phyloP scores from a whole-genome alignment of 2,329 filamentous ascomycete species.

The Teratosphaeria destructans region DNA sequence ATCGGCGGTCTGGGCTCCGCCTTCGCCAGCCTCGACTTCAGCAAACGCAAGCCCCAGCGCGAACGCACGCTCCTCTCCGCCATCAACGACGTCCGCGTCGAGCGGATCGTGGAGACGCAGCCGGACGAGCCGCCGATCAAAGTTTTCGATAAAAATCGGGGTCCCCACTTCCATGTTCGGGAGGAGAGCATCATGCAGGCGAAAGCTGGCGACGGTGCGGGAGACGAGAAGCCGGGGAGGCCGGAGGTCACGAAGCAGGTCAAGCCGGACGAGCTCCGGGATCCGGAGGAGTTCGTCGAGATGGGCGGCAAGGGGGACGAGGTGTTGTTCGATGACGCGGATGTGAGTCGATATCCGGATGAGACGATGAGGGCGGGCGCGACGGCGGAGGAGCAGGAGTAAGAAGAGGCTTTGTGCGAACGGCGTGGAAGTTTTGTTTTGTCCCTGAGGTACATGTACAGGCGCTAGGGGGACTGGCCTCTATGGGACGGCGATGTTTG shows the following conservation, averaged over 20 bases:
- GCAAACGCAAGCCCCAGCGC: constrained; percentile 65
- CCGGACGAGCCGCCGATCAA: constrained; percentile 53
- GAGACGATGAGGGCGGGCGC: constrained; percentile 13
- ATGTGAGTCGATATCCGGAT: constrained; percentile 20
- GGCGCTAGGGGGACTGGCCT: not conserved
- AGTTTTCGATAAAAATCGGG: constrained; percentile 62
- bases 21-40: constrained; percentile 71
- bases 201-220: constrained; percentile 1
- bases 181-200: constrained; percentile 6
- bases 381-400: not conserved
- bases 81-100: constrained; percentile 63
- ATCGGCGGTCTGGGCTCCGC: constrained; percentile 88
- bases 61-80: constrained; percentile 78
- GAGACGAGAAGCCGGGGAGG: constrained; percentile 31
- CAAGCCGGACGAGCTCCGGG: constrained; percentile 56
- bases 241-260: constrained; percentile 41
- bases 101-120: constrained; percentile 47
- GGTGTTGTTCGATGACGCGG: constrained; percentile 55
- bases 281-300: constrained; percentile 66
- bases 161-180: constrained; percentile 27
- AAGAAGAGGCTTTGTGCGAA: not conserved
- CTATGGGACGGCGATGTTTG: too few relatives aligned
- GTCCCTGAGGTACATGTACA: too few relatives aligned
- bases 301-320: constrained; percentile 82
- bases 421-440: too few relatives aligned